Base-by-base conservation (phyloP, 2,329 filamentous ascomycete genomes). In the Beauveria scarabaeidicola region DNA sequence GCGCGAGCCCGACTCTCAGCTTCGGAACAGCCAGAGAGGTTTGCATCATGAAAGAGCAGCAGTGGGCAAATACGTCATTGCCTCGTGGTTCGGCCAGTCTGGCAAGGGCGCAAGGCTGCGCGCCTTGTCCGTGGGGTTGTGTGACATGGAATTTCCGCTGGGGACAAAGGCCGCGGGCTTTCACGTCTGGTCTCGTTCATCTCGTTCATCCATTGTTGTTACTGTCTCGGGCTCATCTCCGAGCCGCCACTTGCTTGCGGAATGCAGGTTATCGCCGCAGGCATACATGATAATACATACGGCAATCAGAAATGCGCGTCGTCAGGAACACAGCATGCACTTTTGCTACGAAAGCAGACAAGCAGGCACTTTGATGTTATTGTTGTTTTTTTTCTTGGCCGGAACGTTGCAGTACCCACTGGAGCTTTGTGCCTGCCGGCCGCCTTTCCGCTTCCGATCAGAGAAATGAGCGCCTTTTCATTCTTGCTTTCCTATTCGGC, bases 361-460 rank as follows among this genome's bases (percentile, higher is more conserved):
- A 48, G 46, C 50, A 52, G 48, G 9, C 53, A 19, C 21, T 51
- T 41, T 29, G 21, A 50, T 57, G 44, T 48, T 50, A 17, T 50
- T 58, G 36, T 38, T 51, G 36, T 58, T 25, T 19, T 25, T 51
- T 47, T 51, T 25, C 32, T 25, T 38, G 32, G 25, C 46, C 46
- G 47, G 55, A 58, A 51, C 55, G 38, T 51, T 58, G 36, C 55
- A 48, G 53, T 40, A 40, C 38, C 47, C 46, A 41, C 36, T n/a
- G 7, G 13, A 10, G 11, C 27, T 29, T 40, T 57, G 36, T 48
- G 25, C 46, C 40, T 46, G 43, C 29, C 44, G 21, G 53, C 25
- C 55, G 55, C 23, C 46, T 51, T 57, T 58, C 55, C 55, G 55
- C 55, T 58, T 58, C 55, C 47, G 46, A 58, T 58, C 55, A 56